Percentiles rank a stretch among this genome's conserved stretches.
phyloP scores from a whole-genome alignment of 257 asterid species.

The Nicotiana sylvestris region DNA sequence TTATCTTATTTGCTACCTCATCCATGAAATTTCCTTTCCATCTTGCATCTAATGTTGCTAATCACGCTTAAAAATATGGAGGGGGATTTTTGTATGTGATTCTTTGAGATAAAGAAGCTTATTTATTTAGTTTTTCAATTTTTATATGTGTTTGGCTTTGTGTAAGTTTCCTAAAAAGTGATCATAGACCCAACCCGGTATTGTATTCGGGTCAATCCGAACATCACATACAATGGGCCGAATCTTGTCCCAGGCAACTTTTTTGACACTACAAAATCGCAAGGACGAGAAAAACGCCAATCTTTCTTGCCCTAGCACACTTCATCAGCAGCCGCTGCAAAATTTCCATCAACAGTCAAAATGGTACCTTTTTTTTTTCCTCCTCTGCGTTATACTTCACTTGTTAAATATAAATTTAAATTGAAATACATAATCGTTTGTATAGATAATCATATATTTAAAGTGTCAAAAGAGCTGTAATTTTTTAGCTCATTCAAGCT shows the following conservation, averaged over 20 bases:
- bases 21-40: too few relatives aligned
- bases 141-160: too few relatives aligned
- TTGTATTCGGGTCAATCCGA: conserved; percentile 3
- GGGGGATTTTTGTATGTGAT: too few relatives aligned
- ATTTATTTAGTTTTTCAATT: too few relatives aligned
- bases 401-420: not conserved
- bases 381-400: not conserved
- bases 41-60: too few relatives aligned
- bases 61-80: too few relatives aligned
- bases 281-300: not conserved
- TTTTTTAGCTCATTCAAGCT: not conserved
- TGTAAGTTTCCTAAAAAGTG: not conserved
- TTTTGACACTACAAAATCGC: not conserved
- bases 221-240: not conserved
- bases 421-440: not conserved
- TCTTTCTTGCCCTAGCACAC: not conserved
- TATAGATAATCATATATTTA: not conserved
- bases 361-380: not conserved
- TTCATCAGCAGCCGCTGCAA: conserved; percentile 3
- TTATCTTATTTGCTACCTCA: too few relatives aligned
- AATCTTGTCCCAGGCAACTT: not conserved
- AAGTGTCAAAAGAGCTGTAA: not conserved
- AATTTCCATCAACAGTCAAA: not conserved
- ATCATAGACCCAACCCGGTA: not conserved
- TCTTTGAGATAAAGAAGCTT: too few relatives aligned